A percentile compares a stretch with the other conserved stretches of the same genome.
Conservation (phyloP, 192 early-diverging fungal genomes). For the Chytriomyces hyalinus region DNA sequence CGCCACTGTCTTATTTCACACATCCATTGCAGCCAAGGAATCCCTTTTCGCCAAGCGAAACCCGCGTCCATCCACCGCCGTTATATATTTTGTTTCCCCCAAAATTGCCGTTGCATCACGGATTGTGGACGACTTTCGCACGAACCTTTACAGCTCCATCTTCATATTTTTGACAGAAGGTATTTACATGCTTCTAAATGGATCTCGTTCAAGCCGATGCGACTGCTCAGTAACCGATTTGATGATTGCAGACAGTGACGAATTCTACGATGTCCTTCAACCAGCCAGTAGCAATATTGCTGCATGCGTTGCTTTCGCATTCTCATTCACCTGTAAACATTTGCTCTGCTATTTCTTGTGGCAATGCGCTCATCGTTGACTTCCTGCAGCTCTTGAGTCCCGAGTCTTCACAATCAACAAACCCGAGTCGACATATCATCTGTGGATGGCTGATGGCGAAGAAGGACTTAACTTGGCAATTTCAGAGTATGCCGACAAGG, state of each 20-base stretch:
- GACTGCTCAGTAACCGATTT: not conserved
- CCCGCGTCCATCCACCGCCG: not conserved
- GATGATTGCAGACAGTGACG: not conserved
- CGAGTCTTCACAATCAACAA: constrained; percentile 72
- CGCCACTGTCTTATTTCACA: not conserved
- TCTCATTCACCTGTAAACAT: not conserved
- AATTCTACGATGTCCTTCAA: not conserved
- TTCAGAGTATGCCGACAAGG: not conserved
- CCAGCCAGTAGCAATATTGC: not conserved
- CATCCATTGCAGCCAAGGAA: constrained; percentile 2
- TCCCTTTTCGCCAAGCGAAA: constrained; percentile 10
- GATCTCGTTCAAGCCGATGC: not conserved
- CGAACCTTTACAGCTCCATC: not conserved
- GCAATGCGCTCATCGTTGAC: not conserved
- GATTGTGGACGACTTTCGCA: constrained; percentile 9
- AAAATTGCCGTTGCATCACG: not conserved
- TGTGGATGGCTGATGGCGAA: constrained; percentile 66
- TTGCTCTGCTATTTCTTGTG: not conserved
- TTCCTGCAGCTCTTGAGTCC: constrained; percentile 59
- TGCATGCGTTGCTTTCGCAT: not conserved
- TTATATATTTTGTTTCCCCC: constrained; percentile 33
- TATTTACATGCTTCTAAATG: not conserved
- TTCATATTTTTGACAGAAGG: constrained; percentile 26
- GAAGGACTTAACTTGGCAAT: constrained; percentile 56
- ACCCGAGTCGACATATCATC: constrained; percentile 61